Percentiles rank a stretch among this genome's conserved stretches.
Evolutionary conservation across 495 filamentous ascomycete species (phyloP).

Genomic region (Aspergillus ellipticus): DNA sequence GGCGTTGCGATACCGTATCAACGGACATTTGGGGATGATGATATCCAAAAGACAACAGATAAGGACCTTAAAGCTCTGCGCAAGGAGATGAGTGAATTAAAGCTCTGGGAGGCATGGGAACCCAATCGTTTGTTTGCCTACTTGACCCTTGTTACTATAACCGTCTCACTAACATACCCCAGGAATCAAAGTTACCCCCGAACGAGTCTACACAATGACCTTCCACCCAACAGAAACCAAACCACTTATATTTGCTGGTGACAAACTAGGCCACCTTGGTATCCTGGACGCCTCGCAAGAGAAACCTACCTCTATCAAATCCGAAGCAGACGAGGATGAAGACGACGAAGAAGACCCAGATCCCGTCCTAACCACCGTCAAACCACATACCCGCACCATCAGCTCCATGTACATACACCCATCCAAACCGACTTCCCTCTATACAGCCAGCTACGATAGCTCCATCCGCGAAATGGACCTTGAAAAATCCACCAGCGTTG

Average conservation of each 20-base stretch:
- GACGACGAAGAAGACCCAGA: conserved; percentile 62
- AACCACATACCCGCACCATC: conserved; percentile 87
- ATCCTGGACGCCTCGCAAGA: conserved; percentile 88
- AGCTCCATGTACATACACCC: conserved; percentile 74
- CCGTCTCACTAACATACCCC: conserved; percentile 2
- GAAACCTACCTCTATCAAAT: conserved; percentile 29
- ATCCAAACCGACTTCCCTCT: conserved; percentile 62
- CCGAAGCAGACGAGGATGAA: conserved; percentile 51
- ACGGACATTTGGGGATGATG: conserved; percentile 74
- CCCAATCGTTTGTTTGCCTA: conserved; percentile 55
- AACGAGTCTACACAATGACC: conserved; percentile 80
- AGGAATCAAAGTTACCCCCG: conserved; percentile 92
- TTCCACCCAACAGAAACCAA: conserved; percentile 88
- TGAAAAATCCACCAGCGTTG: conserved; percentile 67
- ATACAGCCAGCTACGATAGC: conserved; percentile 90
- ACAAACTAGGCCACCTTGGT: conserved; percentile 90
- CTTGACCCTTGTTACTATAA: conserved; percentile 5
- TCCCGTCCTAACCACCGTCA: conserved; percentile 79
- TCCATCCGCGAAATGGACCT: conserved; percentile 86
- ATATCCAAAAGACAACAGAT: conserved; percentile 78
- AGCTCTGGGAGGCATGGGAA: conserved; percentile 76
- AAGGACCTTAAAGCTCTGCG: conserved; percentile 71
- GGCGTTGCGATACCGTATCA: conserved; percentile 72
- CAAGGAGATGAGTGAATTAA: conserved; percentile 73
- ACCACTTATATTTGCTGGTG: conserved; percentile 87